Base-by-base conservation (phyloP, 2,329 filamentous ascomycete genomes). In the Nemania sp. region DNA sequence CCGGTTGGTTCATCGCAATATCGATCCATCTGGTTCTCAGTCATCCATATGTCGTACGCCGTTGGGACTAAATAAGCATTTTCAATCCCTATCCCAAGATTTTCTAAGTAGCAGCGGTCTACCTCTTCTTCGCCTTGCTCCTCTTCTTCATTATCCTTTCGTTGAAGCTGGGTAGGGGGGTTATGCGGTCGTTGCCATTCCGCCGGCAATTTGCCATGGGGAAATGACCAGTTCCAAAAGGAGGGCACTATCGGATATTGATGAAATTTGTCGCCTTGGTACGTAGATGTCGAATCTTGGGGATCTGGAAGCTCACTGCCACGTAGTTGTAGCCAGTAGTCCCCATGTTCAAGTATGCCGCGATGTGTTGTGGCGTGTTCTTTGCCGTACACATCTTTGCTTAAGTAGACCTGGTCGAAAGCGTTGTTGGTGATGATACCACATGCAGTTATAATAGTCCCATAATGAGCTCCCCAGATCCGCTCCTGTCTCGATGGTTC, bases 221-320 rank as follows among this genome's bases (percentile, higher is more conserved):
- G 60, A 55, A 62, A 62, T 49, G 1, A 20, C 51, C 51, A 62
- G 45, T 62, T 27, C 15, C 4, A 6, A 62, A 62, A 62, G 20
- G 51, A 35, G 26, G 35, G 51, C 51, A 62, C 60, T 55, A 62
- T 62, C 15, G 51, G 60, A 47, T 62, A 62, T 49, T 49, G 47
- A 26, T 62, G 45, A 20, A 26, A 41, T 56, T 56, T 29, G 1
- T 54, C 20, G 59, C 41, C 38, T 45, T 7, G 13, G 7, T 24
- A 27, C 55, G 55, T 58, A 22, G 51, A 53, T 6, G 26, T 24
- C 20, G 38, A 27, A 27, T 41, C 22, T 43, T 20, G 22, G 27
- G 24, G 20, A 41, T 41, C 53, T 56, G 53, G 32, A 56, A 29
- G 53, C 53, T 56, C 32, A 6, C 32, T 62, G 38, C 59, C 26